A percentile compares a stretch with the other conserved stretches of the same genome.
Conservation (phyloP, 805 yeast species). For the Lipomyces mesembrius region DNA sequence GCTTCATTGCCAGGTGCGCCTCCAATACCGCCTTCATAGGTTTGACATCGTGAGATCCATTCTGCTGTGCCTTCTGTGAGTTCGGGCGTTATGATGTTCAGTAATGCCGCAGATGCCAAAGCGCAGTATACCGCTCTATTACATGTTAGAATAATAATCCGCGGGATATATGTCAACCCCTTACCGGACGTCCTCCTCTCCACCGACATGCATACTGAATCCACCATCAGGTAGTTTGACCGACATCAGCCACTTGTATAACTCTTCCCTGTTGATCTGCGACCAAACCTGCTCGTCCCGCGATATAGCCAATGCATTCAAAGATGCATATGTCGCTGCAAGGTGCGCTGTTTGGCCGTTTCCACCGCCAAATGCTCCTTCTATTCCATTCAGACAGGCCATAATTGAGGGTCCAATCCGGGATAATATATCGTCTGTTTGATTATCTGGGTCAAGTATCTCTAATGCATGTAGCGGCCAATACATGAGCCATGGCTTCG, state of each 20-base stretch:
- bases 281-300: slow-evolving; percentile 52
- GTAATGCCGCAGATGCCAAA: slow-evolving; percentile 67
- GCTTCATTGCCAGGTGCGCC: slow-evolving; percentile 86
- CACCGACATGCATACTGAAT: slow-evolving; percentile 71
- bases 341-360: slow-evolving; percentile 77
- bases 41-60: slow-evolving; percentile 76
- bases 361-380: slow-evolving; percentile 89
- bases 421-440: slow-evolving; percentile 36
- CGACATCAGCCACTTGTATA: slow-evolving; percentile 67
- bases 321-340: slow-evolving; percentile 81
- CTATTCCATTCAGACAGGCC: slow-evolving; percentile 43
- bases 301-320: slow-evolving; percentile 60
- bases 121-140: slow-evolving; percentile 83
- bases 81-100: slow-evolving; percentile 66
- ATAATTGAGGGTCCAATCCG: slow-evolving; percentile 43
- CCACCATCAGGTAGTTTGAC: slow-evolving; percentile 76
- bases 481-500: slow-evolving; percentile 88
- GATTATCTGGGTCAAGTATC: slow-evolving; percentile 49
- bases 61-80: slow-evolving; percentile 57
- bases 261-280: slow-evolving; percentile 51
- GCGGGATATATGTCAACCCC: background rate
- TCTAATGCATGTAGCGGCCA: slow-evolving; percentile 71
- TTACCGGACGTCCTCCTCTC: slow-evolving; percentile 68
- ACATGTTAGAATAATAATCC: slow-evolving; percentile 42
- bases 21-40: slow-evolving; percentile 94